These are phyloP conservation scores for Cladorrhinum sp. DNA, from an alignment of 2,329 filamentous ascomycete species.

Conservation along the genomic window DNA sequence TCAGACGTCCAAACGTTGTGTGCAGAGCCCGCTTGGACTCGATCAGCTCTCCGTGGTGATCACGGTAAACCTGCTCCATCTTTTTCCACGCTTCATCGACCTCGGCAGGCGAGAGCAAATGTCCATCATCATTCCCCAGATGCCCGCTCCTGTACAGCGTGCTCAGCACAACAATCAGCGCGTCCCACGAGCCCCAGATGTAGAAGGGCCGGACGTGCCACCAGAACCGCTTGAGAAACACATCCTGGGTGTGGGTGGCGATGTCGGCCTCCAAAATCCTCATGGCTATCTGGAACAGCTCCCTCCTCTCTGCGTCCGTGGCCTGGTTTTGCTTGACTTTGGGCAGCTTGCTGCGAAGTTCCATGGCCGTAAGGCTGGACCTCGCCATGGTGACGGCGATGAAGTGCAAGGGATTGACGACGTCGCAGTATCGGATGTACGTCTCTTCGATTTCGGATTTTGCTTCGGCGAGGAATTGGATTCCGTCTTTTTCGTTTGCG, in stretches of 20 bases:
- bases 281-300: constrained; percentile 33
- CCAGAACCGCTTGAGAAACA: constrained; percentile 26
- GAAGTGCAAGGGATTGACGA: constrained; percentile 39
- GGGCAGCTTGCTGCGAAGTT: constrained; percentile 24
- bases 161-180: constrained; percentile 33
- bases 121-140: constrained; percentile 1
- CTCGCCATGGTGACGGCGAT: constrained; percentile 30
- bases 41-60: constrained; percentile 31
- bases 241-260: constrained; percentile 28
- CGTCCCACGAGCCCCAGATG: constrained; percentile 34
- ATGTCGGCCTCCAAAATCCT: constrained; percentile 38
- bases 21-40: constrained; percentile 30
- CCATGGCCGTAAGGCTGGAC: constrained; percentile 30
- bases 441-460: constrained; percentile 41
- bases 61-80: constrained; percentile 29
- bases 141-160: constrained; percentile 24
- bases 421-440: constrained; percentile 44
- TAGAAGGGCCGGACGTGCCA: constrained; percentile 37
- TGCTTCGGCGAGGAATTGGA: constrained; percentile 37
- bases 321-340: constrained; percentile 29
- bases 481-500: constrained; percentile 31
- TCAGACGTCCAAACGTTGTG: constrained; percentile 30
- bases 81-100: constrained; percentile 27
- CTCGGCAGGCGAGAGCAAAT: constrained; percentile 22
- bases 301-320: constrained; percentile 25